Evolutionary conservation across 2,329 filamentous ascomycete species (phyloP).

Genomic region (Aspergillus piperis): DNA sequence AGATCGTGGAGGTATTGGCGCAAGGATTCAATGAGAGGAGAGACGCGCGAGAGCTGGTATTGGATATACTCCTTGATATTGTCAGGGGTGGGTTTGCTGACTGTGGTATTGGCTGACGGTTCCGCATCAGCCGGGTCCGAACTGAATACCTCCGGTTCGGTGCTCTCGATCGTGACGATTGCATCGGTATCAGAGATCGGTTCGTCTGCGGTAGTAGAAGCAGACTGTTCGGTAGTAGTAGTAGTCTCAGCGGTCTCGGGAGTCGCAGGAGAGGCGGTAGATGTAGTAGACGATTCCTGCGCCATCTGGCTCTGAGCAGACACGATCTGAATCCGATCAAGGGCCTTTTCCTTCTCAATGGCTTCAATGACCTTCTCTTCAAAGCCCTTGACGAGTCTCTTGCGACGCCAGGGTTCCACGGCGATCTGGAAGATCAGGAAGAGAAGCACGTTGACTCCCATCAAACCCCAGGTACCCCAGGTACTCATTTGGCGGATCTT

Average conservation of each 20-base stretch:
- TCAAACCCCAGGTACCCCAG: slow-evolving; percentile 97
- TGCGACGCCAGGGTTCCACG: slow-evolving; percentile 88
- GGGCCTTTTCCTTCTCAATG: slow-evolving; percentile 66
- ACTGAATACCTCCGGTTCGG: neutral
- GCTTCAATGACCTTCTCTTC: slow-evolving; percentile 73
- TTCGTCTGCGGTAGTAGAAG: neutral
- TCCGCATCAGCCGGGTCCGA: neutral
- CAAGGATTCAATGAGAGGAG: slow-evolving; percentile 46
- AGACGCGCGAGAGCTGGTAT: slow-evolving; percentile 27
- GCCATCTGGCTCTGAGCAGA: neutral
- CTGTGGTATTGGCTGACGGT: neutral
- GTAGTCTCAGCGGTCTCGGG: slow-evolving; percentile 1
- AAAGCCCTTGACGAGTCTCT: slow-evolving; percentile 77
- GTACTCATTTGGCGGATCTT: slow-evolving; percentile 95
- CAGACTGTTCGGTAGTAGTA: neutral
- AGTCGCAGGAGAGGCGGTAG: neutral
- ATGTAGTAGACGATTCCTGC: neutral
- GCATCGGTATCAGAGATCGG: neutral
- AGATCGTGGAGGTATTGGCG: slow-evolving; percentile 58
- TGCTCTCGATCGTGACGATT: neutral
- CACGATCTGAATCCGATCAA: slow-evolving; percentile 20
- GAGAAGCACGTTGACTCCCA: slow-evolving; percentile 92
- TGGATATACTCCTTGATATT: slow-evolving; percentile 21
- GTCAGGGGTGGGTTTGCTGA: slow-evolving; percentile 5
- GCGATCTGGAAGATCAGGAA: slow-evolving; percentile 85